A percentile compares a stretch with the other conserved stretches of the same genome.
phyloP scores from a whole-genome alignment of 2,329 filamentous ascomycete genomes.

The Aspergillus sp. region DNA sequence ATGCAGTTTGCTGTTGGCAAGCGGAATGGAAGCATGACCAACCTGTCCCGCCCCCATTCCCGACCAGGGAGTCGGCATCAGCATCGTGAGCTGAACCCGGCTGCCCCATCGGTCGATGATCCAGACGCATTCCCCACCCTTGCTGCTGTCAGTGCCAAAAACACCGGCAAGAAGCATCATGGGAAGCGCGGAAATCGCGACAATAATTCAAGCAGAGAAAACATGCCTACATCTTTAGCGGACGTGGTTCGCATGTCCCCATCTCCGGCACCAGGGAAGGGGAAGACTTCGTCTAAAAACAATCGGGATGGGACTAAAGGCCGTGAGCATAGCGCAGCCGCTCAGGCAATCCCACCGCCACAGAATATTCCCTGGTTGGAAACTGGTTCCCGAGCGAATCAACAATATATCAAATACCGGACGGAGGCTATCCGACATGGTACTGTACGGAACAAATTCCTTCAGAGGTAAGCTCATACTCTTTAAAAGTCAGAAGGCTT shows the following conservation, averaged over 20 bases:
- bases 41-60: constrained; percentile 69
- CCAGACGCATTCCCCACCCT: constrained; percentile 93
- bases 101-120: constrained; percentile 81
- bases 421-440: constrained; percentile 97
- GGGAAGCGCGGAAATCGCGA: constrained; percentile 72
- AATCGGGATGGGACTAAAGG: constrained; percentile 62
- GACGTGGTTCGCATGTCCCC: constrained; percentile 96
- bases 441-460: constrained; percentile 91
- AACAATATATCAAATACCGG: constrained; percentile 90
- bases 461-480: constrained; percentile 70
- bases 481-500: not conserved
- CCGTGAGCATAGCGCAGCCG: constrained; percentile 76
- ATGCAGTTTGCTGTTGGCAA: constrained; percentile 34
- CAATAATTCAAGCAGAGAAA: constrained; percentile 63
- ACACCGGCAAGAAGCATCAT: constrained; percentile 80
- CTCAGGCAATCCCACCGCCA: constrained; percentile 80
- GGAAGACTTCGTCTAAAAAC: constrained; percentile 59
- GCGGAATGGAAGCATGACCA: constrained; percentile 53
- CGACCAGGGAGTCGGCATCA: constrained; percentile 82
- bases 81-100: constrained; percentile 61
- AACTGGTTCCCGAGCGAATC: constrained; percentile 86
- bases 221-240: constrained; percentile 74
- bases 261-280: constrained; percentile 66
- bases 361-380: constrained; percentile 96
- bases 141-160: constrained; percentile 72